Percentiles rank a stretch among this genome's conserved stretches.
Evolutionary conservation across 1,284 basidiomycete species (phyloP).

Genomic region (Austropuccinia psidii): DNA sequence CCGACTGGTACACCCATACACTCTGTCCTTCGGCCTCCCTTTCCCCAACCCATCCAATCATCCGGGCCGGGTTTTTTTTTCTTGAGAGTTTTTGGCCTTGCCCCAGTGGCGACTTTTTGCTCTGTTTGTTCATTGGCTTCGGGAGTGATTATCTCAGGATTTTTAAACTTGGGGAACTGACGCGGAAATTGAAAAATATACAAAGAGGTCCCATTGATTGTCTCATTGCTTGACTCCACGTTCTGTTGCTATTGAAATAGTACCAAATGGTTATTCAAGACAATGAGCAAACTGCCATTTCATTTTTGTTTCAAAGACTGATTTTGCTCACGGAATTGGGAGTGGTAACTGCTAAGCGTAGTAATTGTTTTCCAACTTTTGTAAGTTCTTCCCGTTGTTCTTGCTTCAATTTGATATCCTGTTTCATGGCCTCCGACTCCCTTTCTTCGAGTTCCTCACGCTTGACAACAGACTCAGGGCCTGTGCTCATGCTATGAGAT

Average conservation of each 20-base stretch:
- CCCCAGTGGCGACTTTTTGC: background rate
- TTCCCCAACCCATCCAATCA: constrained; percentile 34
- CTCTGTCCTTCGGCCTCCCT: constrained; percentile 13
- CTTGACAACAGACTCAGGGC: background rate
- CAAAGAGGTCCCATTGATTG: background rate
- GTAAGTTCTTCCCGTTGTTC: constrained; percentile 28
- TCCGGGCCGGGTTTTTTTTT: constrained; percentile 31
- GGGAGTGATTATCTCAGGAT: background rate
- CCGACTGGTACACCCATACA: constrained; percentile 8
- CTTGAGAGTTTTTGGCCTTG: background rate
- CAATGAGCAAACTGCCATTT: background rate
- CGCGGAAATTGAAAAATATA: constrained; percentile 34
- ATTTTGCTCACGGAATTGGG: background rate
- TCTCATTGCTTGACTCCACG: background rate
- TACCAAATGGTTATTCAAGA: background rate
- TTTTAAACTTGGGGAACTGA: constrained; percentile 12
- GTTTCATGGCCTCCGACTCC: background rate
- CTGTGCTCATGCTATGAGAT: background rate
- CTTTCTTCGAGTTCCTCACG: background rate
- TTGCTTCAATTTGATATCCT: constrained; percentile 9
- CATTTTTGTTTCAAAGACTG: background rate
- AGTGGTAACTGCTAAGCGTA: background rate
- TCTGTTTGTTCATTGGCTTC: background rate
- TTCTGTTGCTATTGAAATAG: background rate
- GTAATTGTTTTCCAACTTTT: constrained; percentile 16